Percentiles rank a stretch among this genome's conserved stretches.
These are phyloP conservation scores for Dentipellis sp. DNA, from an alignment of 768 basidiomycete species.

Conservation along the genomic window DNA sequence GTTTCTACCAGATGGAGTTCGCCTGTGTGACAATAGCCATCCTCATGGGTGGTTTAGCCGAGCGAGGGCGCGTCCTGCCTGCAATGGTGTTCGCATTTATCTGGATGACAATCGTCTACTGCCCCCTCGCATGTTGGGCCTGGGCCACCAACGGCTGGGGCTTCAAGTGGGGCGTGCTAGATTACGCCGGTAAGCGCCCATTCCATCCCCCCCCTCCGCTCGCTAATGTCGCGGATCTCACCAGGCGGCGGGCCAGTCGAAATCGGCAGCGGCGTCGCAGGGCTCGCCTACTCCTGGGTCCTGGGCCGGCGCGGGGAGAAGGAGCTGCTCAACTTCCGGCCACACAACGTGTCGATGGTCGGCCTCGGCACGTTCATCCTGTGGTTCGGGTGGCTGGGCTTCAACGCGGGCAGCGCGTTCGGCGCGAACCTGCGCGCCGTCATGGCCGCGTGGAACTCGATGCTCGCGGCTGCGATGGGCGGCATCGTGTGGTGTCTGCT, in stretches of 20 bases:
- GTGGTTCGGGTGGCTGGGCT: conserved; percentile 94
- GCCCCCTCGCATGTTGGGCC: conserved; percentile 79
- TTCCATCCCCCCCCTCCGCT: background rate
- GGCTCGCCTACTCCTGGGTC: conserved; percentile 81
- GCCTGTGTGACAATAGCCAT: conserved; percentile 75
- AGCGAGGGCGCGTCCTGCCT: conserved; percentile 78
- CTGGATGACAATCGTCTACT: conserved; percentile 86
- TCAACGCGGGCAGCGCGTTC: conserved; percentile 87
- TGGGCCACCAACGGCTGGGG: conserved; percentile 83
- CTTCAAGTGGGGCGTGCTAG: conserved; percentile 74
- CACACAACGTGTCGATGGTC: conserved; percentile 81
- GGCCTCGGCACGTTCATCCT: conserved; percentile 81
- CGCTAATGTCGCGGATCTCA: background rate
- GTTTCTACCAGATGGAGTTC: conserved; percentile 84
- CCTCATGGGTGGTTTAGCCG: conserved; percentile 73
- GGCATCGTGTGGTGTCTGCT: conserved; percentile 78
- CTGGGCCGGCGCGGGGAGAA: conserved; percentile 73
- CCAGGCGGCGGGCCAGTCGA: conserved; percentile 82
- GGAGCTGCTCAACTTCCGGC: conserved; percentile 71
- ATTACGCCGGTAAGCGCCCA: conserved; percentile 64
- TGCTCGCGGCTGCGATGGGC: conserved; percentile 75
- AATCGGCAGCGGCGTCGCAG: conserved; percentile 77
- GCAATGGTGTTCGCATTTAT: conserved; percentile 73
- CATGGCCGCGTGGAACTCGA: conserved; percentile 82
- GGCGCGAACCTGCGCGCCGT: conserved; percentile 82